Evolutionary conservation across 164 flowering plant species (phyloP), one percentile per base, ranked within the genome.

Genomic region (Annona cherimola): DNA sequence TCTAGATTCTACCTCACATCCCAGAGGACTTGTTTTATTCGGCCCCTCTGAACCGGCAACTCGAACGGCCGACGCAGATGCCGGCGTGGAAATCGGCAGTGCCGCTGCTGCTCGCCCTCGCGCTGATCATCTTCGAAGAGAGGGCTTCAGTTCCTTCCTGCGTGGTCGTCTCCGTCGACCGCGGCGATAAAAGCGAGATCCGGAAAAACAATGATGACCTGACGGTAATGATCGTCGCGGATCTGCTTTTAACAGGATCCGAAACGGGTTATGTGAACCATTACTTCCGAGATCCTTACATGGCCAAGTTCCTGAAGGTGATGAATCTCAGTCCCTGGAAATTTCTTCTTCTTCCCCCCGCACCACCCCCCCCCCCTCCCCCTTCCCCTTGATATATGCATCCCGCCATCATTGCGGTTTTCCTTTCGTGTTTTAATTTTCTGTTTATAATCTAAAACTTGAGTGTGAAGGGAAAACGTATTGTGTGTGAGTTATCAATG

Each of bases 181-280:
- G 41, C 45, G 12, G 7, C 1, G 68, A 41, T 42, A 2, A n/a
- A 5, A 64, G n/a, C 43, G 18, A 41, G 16, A 5, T 16, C 4
- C 67, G 18, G 67, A 64, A 54, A 61, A 74, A 69, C 65, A 45
- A 69, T 0, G 84, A 75, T 12, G 89, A 86, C 26, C 63, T 89
- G 77, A 89, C 81, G 81, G 90, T 86, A 54, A 89, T 89, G 91
- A 65, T 88, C 78, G 94, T 84, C 45, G 85, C 87, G 42, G 78
- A 88, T 76, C 65, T 89, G 73, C 82, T 88, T 4, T 75, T 88
- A 26, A 57, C 75, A 76, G 90, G 91, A 43, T 85, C 90, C 45
- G 88, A 86, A 12, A 77, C 88, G n/a, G 81, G 83, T 26, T 88
- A 76, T 60, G 44, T 78, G 66, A 78, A 81, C 67, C 39, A 67